Base-by-base conservation (phyloP, 179 eudicot species). In the Vitellaria paradoxa region DNA sequence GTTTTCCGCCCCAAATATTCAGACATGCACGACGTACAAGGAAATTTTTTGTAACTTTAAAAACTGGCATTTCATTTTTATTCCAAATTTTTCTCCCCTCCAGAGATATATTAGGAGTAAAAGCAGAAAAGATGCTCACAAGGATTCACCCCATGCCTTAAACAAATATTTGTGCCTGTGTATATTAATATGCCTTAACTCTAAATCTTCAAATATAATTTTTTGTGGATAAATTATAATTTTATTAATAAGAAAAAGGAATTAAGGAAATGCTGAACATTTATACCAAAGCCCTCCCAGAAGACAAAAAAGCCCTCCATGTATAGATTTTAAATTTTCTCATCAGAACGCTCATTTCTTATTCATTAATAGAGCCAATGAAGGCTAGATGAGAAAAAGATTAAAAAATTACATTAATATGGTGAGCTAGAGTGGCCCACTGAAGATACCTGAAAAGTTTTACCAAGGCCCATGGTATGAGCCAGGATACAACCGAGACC, bases 401-500 rank as follows among this genome's bases (percentile, higher is more conserved):
- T 50, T 64, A 30, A 49, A 75, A 24, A 53, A 73, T 21, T 12
- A 17, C 71, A 45, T 72, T 26, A 42, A 65, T 60, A 70, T 62
- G 74, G 47, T 53, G 65, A 65, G 57, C 73, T 40, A 23, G 55
- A 26, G 20, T 45, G 65, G 46, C 63, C 20, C 24, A 80, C 60
- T 20, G 70, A 78, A 24, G 21, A 73, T 92, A 96, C 99, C 98
- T 96, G 99, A 72, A 96, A 85, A 50, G 99, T 96, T 94, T 96
- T 96, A 72, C 99, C 99, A 65, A 96, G 91, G 57, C 99, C 99
- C 99, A 96, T 96, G 59, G 99, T 96, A 88, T 96, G 99, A 55
- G 99, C 99, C 73, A 96, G 89, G 77, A 96, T 96, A 87, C 99
- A 96, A 76, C 99, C 99, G 24, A 96, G 97, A 45, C 99, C 99